Evolutionary conservation across 208 protist genomes (phyloP).

Genomic region (Trypanosoma congolense): DNA sequence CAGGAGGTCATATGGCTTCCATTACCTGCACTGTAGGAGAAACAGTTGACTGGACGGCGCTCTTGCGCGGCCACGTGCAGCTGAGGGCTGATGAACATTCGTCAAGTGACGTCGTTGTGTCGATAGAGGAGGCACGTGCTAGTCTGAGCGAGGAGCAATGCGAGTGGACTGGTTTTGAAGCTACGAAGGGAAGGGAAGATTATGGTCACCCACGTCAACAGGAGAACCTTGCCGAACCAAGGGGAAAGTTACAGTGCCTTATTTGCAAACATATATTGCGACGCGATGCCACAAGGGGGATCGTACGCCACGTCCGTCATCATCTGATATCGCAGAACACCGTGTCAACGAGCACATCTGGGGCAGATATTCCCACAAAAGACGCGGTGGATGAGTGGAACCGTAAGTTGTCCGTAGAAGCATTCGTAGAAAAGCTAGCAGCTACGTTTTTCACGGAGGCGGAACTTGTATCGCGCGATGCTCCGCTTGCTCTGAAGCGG

Average conservation of each 20-base stretch:
- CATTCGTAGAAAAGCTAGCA: conserved; percentile 21
- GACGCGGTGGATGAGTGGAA: conserved; percentile 43
- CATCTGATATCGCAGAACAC: conserved; percentile 25
- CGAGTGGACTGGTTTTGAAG: neutral
- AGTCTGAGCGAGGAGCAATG: neutral
- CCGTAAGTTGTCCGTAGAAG: conserved; percentile 30
- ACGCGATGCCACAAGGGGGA: conserved; percentile 18
- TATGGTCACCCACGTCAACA: neutral
- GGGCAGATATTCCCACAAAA: conserved; percentile 16
- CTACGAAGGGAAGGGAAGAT: neutral
- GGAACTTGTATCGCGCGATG: neutral
- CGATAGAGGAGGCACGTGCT: neutral
- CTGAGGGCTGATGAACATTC: conserved; percentile 15
- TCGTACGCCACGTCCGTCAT: conserved; percentile 43
- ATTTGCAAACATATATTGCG: conserved; percentile 48
- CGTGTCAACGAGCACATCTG: neutral
- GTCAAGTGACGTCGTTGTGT: neutral
- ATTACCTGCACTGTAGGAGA: conserved; percentile 56
- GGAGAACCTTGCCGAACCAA: neutral
- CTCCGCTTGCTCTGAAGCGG: conserved; percentile 3
- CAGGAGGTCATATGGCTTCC: conserved; percentile 58
- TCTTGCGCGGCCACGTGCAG: conserved; percentile 50
- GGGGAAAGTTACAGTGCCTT: conserved; percentile 39
- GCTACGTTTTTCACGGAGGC: conserved; percentile 14
- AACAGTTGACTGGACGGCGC: conserved; percentile 39